These are phyloP conservation scores for Lanmaoa pseudosensibilis DNA, from an alignment of 768 basidiomycete genomes.

Conservation along the genomic window DNA sequence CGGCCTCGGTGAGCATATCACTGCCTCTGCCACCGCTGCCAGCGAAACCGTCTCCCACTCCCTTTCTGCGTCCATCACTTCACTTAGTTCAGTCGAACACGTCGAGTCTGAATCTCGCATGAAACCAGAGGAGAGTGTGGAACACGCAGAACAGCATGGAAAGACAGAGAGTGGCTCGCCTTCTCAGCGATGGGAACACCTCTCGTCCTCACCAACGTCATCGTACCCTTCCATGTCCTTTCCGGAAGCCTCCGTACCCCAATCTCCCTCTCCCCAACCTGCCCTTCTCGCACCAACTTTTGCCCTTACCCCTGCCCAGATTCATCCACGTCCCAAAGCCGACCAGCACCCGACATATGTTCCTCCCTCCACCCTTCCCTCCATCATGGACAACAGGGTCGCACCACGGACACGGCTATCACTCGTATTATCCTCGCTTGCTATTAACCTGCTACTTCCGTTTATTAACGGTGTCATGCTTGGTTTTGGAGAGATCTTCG, in stretches of 20 bases:
- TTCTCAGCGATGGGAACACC: conserved; percentile 73
- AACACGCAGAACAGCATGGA: conserved; percentile 1
- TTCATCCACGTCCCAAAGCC: conserved; percentile 24
- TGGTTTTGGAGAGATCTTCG: conserved; percentile 94
- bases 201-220: conserved; percentile 54
- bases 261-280: conserved; percentile 39
- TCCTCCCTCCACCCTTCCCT: conserved; percentile 53
- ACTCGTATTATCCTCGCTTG: conserved; percentile 70
- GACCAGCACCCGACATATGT: conserved; percentile 27
- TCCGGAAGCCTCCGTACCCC: conserved; percentile 59
- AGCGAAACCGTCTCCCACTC: conserved; percentile 17
- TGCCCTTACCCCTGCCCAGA: conserved; percentile 1
- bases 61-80: conserved; percentile 20
- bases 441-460: conserved; percentile 82
- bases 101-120: conserved; percentile 14
- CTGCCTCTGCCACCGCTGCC: conserved; percentile 19
- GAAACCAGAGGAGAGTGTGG: conserved; percentile 29
- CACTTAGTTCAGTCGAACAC: conserved; percentile 19
- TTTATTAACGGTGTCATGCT: conserved; percentile 96
- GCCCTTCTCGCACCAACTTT: conserved; percentile 19
- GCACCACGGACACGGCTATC: conserved; percentile 65
- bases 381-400: conserved; percentile 69
- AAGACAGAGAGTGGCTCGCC: conserved; percentile 24
- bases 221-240: conserved; percentile 83
- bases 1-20: conserved; percentile 30